Base-by-base conservation (phyloP, 1,139 yeast species). In the Hyphopichia wangnamkhiaoensis region DNA sequence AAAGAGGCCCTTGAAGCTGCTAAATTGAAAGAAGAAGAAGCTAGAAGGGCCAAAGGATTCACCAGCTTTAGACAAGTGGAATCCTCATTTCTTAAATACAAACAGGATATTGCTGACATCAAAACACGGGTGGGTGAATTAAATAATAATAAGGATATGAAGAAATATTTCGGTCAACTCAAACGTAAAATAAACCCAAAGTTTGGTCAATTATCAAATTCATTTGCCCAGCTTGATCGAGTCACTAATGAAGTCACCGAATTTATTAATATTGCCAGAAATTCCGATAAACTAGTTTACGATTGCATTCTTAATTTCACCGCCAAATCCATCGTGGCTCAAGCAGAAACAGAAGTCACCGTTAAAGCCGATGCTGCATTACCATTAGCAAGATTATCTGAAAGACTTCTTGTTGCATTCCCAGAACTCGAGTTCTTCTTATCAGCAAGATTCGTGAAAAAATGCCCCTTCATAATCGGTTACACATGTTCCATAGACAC, bases 271-370 rank as follows among this genome's bases (percentile, higher is more conserved):
- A 68, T 74, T 21, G 75, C 85, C 0, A 66, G 69, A 37, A 40
- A 52, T 1, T 43, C 49, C 15, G 61, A 74, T 41, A 73, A 71
- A 1, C 56, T 84, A 13, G 84, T 82, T 0, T 84, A 68, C 53
- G 62, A 74, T 30, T 91, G 95, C 90, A 73, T 84, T 12, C 63
- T 90, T 27, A 93, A 93, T 55, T 85, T 84, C 53, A 76, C 85
- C 27, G 85, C 96, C 7, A 93, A 93, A 56, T 86, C 94, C 2
- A 65, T 90, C 1, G 87, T 93, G 1, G 81, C 86, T 30, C 98
- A 94, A 63, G 95, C 97, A 1, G 98, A 90, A 61, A 80, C 95
- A 0, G 98, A 93, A 61, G 91, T 89, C 10, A 76, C 86, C 5
- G 95, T 87, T 0, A 79, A 84, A 44, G 82, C 95, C 1, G 77